These are phyloP conservation scores for Poa pratensis DNA, from an alignment of 176 grass and related monocot species.

Conservation along the genomic window DNA sequence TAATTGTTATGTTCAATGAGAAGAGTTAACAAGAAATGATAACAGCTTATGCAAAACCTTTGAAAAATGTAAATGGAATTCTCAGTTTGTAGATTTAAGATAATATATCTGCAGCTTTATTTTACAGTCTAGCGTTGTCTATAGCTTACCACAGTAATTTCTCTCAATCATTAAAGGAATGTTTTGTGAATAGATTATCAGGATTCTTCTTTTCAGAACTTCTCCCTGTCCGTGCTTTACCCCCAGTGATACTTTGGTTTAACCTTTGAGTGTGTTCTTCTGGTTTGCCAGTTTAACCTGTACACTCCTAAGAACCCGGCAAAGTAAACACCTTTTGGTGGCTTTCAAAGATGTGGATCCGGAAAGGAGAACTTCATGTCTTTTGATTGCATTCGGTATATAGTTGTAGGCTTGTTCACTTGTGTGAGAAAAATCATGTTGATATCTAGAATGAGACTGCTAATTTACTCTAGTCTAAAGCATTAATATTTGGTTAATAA, in stretches of 20 bases:
- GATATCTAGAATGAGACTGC: constrained; percentile 11
- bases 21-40: not conserved
- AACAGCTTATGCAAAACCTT: not conserved
- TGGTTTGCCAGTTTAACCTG: not conserved
- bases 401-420: constrained; percentile 20
- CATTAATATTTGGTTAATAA: constrained; percentile 9
- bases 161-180: not conserved
- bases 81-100: constrained; percentile 6
- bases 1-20: constrained; percentile 4
- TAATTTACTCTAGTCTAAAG: constrained; percentile 18
- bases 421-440: constrained; percentile 21
- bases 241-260: not conserved
- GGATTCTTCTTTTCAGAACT: not conserved
- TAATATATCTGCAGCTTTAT: constrained; percentile 13
- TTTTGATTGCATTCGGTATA: not conserved
- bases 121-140: not conserved
- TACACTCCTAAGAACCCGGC: not conserved
- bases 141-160: constrained; percentile 3
- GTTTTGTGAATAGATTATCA: not conserved
- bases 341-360: not conserved
- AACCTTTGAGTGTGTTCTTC: not conserved
- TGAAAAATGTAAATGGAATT: constrained; percentile 28
- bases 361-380: not conserved
- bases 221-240: constrained; percentile 14
- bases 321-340: not conserved